Percentiles rank a stretch among this genome's conserved stretches.
Evolutionary conservation across 495 filamentous ascomycete genomes (phyloP).

Genomic region (Hypoxylon lenormandii): DNA sequence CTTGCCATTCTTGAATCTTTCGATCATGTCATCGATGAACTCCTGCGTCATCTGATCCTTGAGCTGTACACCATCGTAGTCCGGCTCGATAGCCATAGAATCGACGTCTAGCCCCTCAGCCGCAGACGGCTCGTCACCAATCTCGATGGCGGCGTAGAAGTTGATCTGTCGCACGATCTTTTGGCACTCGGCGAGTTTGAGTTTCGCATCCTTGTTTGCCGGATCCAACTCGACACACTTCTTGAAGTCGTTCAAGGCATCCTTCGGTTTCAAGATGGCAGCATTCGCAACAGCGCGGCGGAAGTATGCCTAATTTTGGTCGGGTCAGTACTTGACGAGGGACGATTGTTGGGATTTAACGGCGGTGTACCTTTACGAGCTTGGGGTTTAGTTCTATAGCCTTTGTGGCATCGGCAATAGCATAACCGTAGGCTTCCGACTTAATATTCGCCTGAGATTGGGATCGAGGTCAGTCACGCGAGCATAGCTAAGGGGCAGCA

Average conservation of each 20-base stretch:
- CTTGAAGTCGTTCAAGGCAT: constrained; percentile 92
- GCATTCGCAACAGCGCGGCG: constrained; percentile 89
- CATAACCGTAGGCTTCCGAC: constrained; percentile 91
- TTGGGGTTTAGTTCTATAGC: constrained; percentile 90
- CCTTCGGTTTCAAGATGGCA: constrained; percentile 85
- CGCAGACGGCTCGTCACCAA: constrained; percentile 88
- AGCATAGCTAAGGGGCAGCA: constrained; percentile 48
- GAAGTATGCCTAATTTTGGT: constrained; percentile 82
- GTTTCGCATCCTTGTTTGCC: constrained; percentile 85
- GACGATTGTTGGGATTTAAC: neutral
- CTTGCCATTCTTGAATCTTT: constrained; percentile 95
- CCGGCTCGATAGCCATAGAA: constrained; percentile 79
- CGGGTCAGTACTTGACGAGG: constrained; percentile 11
- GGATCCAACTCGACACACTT: constrained; percentile 88
- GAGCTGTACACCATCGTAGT: constrained; percentile 85
- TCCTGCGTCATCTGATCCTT: constrained; percentile 90
- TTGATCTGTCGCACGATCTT: constrained; percentile 89
- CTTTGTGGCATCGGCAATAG: constrained; percentile 90
- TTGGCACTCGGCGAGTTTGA: constrained; percentile 90
- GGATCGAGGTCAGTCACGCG: constrained; percentile 59
- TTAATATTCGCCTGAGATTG: constrained; percentile 84
- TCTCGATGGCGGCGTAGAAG: constrained; percentile 94
- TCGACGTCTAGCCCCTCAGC: constrained; percentile 91
- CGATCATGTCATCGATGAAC: constrained; percentile 96
- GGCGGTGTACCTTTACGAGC: constrained; percentile 77